Conservation (phyloP, 495 filamentous ascomycete species). For the Cairneyella variabilis region DNA sequence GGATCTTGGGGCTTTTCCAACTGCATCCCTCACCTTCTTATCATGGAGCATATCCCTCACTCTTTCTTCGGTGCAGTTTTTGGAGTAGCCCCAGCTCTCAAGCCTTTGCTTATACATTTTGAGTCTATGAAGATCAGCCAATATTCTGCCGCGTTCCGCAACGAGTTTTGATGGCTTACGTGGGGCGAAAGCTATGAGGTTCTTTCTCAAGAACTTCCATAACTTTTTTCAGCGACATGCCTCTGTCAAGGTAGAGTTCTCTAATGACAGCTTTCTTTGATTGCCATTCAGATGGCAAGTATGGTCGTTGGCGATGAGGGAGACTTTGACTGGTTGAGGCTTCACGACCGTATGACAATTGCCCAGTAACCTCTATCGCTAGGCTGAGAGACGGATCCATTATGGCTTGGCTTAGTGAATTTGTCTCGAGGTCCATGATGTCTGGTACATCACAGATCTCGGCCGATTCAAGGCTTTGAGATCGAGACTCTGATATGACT, state of each 20-base stretch:
- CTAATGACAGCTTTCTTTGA: neutral
- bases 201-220: neutral
- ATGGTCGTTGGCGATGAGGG: neutral
- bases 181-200: neutral
- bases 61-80: too few relatives aligned
- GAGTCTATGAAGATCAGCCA: neutral
- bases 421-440: too few relatives aligned
- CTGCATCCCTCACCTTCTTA: too few relatives aligned
- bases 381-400: neutral
- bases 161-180: neutral
- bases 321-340: neutral
- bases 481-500: too few relatives aligned
- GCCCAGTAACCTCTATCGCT: neutral
- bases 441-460: too few relatives aligned
- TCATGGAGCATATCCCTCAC: too few relatives aligned
- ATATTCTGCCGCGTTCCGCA: neutral
- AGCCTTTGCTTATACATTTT: slow-evolving; percentile 1
- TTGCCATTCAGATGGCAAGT: neutral
- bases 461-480: neutral
- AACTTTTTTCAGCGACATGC: neutral
- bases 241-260: neutral
- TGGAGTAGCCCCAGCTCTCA: neutral
- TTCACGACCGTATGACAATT: neutral
- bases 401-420: neutral
- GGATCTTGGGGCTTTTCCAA: too few relatives aligned